A percentile compares a stretch with the other conserved stretches of the same genome.
Conservation (phyloP, 2,329 filamentous ascomycete species). For the Aureobasidium namibiae region DNA sequence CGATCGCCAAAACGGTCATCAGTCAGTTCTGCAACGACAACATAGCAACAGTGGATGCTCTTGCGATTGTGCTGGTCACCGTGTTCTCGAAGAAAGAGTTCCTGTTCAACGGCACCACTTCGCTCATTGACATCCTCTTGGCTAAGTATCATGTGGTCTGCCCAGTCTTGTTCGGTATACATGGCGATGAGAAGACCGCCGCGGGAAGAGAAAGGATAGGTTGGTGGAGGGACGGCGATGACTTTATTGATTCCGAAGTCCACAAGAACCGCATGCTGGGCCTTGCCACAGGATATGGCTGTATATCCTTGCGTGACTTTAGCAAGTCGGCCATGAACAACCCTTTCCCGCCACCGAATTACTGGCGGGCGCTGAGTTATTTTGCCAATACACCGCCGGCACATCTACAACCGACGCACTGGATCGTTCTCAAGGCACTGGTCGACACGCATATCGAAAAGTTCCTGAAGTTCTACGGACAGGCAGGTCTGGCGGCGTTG, state of each 20-base stretch:
- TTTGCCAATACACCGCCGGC: constrained; percentile 66
- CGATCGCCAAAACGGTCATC: constrained; percentile 65
- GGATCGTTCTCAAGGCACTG: constrained; percentile 43
- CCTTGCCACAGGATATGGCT: constrained; percentile 73
- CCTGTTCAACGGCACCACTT: constrained; percentile 51
- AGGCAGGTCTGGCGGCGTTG: constrained; percentile 63
- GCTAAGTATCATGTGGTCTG: constrained; percentile 76
- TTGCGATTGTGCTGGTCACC: constrained; percentile 68
- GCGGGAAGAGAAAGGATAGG: constrained; percentile 60
- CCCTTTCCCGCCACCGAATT: constrained; percentile 69
- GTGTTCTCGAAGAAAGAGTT: constrained; percentile 60
- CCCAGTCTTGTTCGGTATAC: constrained; percentile 77
- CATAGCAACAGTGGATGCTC: constrained; percentile 54
- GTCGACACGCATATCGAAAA: constrained; percentile 59
- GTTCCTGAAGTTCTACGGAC: constrained; percentile 75
- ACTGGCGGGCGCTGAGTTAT: constrained; percentile 70
- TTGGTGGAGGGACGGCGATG: constrained; percentile 50
- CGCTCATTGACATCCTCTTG: constrained; percentile 72
- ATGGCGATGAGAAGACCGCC: constrained; percentile 65
- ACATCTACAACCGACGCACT: constrained; percentile 40
- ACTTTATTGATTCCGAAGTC: constrained; percentile 58
- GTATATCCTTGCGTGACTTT: constrained; percentile 77
- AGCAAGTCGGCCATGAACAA: constrained; percentile 58
- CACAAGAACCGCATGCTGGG: constrained; percentile 80
- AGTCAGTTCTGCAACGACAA: constrained; percentile 46